Evolutionary conservation across 331 rosid genomes (phyloP).

Genomic region (Quercus lobata): DNA sequence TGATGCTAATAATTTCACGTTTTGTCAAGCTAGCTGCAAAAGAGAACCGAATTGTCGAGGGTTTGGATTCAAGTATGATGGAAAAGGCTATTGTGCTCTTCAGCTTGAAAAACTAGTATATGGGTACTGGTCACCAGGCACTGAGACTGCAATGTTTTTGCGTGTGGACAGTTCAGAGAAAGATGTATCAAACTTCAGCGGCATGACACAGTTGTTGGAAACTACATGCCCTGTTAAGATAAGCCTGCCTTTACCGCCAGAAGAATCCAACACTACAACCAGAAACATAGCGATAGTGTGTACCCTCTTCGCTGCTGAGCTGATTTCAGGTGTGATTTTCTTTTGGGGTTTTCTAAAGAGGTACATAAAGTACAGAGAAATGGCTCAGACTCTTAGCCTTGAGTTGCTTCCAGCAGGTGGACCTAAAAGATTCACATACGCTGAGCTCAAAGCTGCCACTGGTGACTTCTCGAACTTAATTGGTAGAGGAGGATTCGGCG

Average conservation of each 20-base stretch:
- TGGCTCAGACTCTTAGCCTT: constrained; percentile 90
- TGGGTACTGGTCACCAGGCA: constrained; percentile 87
- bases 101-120: constrained; percentile 24
- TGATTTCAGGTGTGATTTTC: constrained; percentile 67
- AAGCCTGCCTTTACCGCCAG: constrained; percentile 70
- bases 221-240: constrained; percentile 75
- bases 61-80: constrained; percentile 61
- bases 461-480: constrained; percentile 63
- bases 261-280: constrained; percentile 53
- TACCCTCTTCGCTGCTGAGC: constrained; percentile 69
- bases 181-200: constrained; percentile 48
- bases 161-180: constrained; percentile 48
- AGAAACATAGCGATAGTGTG: constrained; percentile 67
- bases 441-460: constrained; percentile 81
- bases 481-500: constrained; percentile 88
- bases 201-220: constrained; percentile 59
- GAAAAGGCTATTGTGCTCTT: constrained; percentile 39
- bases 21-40: constrained; percentile 43
- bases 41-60: constrained; percentile 38
- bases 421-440: constrained; percentile 64
- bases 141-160: constrained; percentile 50
- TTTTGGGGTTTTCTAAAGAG: constrained; percentile 82
- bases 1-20: constrained; percentile 19
- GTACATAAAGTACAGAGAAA: constrained; percentile 80
- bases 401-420: constrained; percentile 95